Base-by-base conservation (phyloP, 2,329 filamentous ascomycete genomes). In the Emericellopsis atlantica region DNA sequence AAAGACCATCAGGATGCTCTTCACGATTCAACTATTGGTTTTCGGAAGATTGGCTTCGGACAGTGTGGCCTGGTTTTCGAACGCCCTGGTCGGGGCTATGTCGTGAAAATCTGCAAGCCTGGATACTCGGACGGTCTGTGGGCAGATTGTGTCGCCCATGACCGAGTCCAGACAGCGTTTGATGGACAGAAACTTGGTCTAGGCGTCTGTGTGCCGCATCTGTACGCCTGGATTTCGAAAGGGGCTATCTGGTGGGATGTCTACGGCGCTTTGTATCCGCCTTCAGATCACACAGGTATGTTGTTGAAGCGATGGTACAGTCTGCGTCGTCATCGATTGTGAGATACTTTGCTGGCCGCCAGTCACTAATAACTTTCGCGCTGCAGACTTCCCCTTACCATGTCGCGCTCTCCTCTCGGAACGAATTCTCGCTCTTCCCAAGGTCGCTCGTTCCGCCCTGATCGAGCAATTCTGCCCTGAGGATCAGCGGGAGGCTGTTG, bases 31-130 rank as follows among this genome's bases (percentile, higher is more conserved):
- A 29, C 26, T 9, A 29, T 29, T 7, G 26, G 26, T 29, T 29
- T 29, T 29, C 26, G 47, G 15, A 53, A 48, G 32, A 51, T 54
- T 14, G 51, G 51, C 1, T 53, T 54, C 36, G 51, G 52, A 2
- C 52, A 54, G 36, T 55, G 53, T 38, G 50, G 52, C 5, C 42
- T 54, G 9, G 34, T 54, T 18, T 51, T 53, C 32, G 42, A 48
- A 23, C 37, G 42, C 10, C 47, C 50, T 12, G 46, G 46, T 11
- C 31, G 34, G 7, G 22, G 6, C 7, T 43, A 38, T 15, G 52
- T 50, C 1, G 34, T 54, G 15, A 55, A 55, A 39, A 24, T 53
- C 5, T 46, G 50, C 1, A 44, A 46, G 16, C 48, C 45, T 2
- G 18, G 37, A 16, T 54, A 49, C 24, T 37, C 40, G 3, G 47